Evolutionary conservation across 768 basidiomycete genomes (phyloP).

Genomic region (Paxillus involutus): DNA sequence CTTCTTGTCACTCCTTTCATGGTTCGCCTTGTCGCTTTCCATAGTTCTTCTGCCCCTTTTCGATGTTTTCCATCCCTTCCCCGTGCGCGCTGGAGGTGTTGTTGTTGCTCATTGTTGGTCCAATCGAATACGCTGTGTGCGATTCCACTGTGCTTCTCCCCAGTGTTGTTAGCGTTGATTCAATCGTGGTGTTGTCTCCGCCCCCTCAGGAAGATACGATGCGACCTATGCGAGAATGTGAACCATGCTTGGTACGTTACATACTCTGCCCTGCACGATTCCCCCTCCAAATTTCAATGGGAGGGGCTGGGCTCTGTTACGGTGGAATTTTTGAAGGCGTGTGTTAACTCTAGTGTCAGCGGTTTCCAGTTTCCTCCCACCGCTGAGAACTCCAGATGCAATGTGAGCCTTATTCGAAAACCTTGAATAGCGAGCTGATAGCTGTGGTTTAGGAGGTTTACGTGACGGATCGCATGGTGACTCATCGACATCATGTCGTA

Average conservation of each 20-base stretch:
- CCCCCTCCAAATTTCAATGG: no score
- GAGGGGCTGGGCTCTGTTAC: not conserved
- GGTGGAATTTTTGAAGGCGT: not conserved
- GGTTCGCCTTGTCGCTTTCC: slow-evolving; percentile 3
- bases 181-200: not conserved
- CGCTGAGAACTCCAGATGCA: no score
- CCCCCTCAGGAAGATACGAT: not conserved
- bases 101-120: not conserved
- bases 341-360: no score
- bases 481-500: no score
- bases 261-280: not conserved
- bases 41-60: not conserved
- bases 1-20: slow-evolving; percentile 16
- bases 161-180: not conserved
- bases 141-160: not conserved
- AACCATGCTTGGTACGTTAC: not conserved
- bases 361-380: no score
- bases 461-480: no score
- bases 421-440: no score
- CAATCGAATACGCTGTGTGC: not conserved
- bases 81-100: slow-evolving; percentile 8
- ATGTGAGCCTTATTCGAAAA: no score
- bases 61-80: not conserved
- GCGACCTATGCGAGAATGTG: not conserved
- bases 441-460: no score